Evolutionary conservation across 2,329 filamentous ascomycete genomes (phyloP).

Genomic region (Harringtonia lauricola): DNA sequence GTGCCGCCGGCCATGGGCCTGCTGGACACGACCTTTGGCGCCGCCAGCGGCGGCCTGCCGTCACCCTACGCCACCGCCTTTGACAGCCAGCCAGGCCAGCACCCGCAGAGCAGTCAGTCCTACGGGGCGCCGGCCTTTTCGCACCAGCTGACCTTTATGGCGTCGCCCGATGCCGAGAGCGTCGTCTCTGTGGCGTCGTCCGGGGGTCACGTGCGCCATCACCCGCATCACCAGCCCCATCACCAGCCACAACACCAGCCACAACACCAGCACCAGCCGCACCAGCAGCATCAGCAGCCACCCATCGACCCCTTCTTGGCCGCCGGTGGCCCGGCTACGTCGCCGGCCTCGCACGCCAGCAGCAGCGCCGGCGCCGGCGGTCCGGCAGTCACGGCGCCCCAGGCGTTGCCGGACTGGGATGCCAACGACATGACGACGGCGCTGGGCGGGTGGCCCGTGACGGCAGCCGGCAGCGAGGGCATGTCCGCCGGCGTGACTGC

Average conservation of each 20-base stretch:
- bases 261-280: conserved; percentile 4
- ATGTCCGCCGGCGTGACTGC: not conserved
- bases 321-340: conserved; percentile 1
- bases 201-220: too few relatives aligned
- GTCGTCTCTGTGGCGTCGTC: too few relatives aligned
- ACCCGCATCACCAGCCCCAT: too few relatives aligned
- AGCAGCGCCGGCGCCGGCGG: not conserved
- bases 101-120: conserved; percentile 3
- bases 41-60: conserved; percentile 39
- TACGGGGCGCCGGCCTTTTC: too few relatives aligned
- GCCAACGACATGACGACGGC: conserved; percentile 14
- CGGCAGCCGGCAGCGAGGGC: not conserved
- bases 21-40: conserved; percentile 35
- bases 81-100: not conserved
- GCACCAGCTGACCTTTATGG: too few relatives aligned
- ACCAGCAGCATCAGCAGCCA: conserved; percentile 4
- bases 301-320: conserved; percentile 18
- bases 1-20: conserved; percentile 20
- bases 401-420: conserved; percentile 12
- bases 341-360: not conserved
- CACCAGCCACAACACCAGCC: not conserved
- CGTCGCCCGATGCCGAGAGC: too few relatives aligned
- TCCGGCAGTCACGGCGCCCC: not conserved
- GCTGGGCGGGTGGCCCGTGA: conserved; percentile 6
- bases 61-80: conserved; percentile 23